phyloP scores from a whole-genome alignment of 805 yeast genomes.

The Ogataea trehaloabstinens region DNA sequence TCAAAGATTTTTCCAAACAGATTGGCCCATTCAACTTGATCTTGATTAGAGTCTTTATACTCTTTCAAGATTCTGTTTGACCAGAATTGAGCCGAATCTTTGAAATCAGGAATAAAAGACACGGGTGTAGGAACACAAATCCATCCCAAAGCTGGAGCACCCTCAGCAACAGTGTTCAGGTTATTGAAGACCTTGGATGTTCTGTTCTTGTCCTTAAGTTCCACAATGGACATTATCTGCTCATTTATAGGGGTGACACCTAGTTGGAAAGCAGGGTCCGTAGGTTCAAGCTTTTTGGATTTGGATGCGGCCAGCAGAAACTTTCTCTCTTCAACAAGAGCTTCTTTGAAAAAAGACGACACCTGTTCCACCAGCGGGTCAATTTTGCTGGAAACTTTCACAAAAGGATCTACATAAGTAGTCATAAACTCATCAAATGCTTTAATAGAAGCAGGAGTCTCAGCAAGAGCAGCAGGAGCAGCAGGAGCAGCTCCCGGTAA shows the following conservation, averaged over 20 bases:
- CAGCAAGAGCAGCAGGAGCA: slow-evolving; percentile 22
- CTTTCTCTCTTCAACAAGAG: slow-evolving; percentile 56
- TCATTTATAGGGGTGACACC: slow-evolving; percentile 69
- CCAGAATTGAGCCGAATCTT: slow-evolving; percentile 93
- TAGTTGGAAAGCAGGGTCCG: slow-evolving; percentile 52
- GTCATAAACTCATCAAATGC: slow-evolving; percentile 56
- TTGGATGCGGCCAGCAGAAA: slow-evolving; percentile 59
- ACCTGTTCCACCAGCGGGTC: slow-evolving; percentile 59
- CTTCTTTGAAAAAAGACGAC: slow-evolving; percentile 46
- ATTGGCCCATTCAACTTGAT: slow-evolving; percentile 81
- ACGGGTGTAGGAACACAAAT: slow-evolving; percentile 74
- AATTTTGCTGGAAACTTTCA: slow-evolving; percentile 47
- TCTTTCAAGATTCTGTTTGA: slow-evolving; percentile 87
- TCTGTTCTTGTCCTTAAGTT: slow-evolving; percentile 73
- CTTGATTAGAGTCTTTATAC: slow-evolving; percentile 65
- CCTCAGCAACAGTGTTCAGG: slow-evolving; percentile 83
- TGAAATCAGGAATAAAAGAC: slow-evolving; percentile 73
- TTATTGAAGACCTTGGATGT: slow-evolving; percentile 63
- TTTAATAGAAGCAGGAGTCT: slow-evolving; percentile 41
- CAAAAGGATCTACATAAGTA: slow-evolving; percentile 58
- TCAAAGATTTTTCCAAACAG: slow-evolving; percentile 61
- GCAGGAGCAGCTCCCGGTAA: slow-evolving; percentile 20
- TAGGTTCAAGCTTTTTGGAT: slow-evolving; percentile 62
- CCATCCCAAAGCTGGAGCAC: slow-evolving; percentile 91
- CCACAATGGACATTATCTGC: slow-evolving; percentile 53